Evolutionary conservation across 257 asterid genomes (phyloP), one percentile per base, ranked within the genome.

Genomic region (Thymus mandschuricus): DNA sequence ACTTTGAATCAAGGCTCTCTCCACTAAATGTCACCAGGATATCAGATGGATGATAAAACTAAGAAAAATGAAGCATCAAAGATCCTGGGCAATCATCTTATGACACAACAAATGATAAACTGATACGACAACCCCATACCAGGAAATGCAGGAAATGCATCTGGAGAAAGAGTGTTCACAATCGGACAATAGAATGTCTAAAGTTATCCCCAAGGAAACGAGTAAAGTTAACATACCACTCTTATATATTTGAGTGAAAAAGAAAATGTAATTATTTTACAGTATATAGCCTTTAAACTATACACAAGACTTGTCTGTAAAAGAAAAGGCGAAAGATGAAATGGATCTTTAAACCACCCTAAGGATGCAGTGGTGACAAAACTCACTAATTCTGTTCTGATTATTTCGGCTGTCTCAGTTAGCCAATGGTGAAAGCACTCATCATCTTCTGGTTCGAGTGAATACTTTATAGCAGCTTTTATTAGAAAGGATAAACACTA

Each of bases 331-430:
- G 0, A 44, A 60, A 34, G 10, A 35, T 10, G 10, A 35, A 55
- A 54, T 68, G 64, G 43, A 4, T 10, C 12, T 40, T 12, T 1
- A 5, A 54, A 29, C 31, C 55, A 8, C 30, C 28, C 6, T 8
- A 31, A 70, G 4, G 12, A 57, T 70, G 74, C 58, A 29, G 28
- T 30, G 49, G 67, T 6, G 4, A 45, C 57, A 3, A 38, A 57
- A 57, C 28, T 58, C 2, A 15, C 56, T 46, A 4, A 29, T 28
- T 44, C 33, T 2, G 40, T 8, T 58, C n/a, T 13, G 59, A 59
- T 30, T 48, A 50, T 2, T 35, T 70, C 59, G 59, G 66, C 68
- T 59, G 68, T 34, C 68, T 61, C 43, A 13, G 11, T 61, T 48
- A 60, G 10, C 61, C 54, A 60, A 21, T 60, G 54, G 61, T 50